Conservation (phyloP, 2,329 filamentous ascomycete species). For the Ciborinia camelliae region DNA sequence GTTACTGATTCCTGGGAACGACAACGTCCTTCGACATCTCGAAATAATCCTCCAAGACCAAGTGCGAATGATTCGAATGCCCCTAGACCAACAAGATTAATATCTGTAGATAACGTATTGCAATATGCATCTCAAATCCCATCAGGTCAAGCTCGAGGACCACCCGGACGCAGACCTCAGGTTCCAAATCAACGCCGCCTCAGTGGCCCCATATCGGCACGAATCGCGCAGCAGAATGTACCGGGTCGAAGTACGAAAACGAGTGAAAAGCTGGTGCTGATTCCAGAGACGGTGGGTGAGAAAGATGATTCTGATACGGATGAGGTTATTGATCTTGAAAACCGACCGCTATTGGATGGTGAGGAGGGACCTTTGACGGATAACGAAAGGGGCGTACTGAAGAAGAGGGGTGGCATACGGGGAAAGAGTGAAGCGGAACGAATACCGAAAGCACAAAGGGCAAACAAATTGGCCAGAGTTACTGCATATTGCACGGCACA, state of each 20-base stretch:
- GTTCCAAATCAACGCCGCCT: slow-evolving; percentile 47
- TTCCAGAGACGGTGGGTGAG: slow-evolving; percentile 72
- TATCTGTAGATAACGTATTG: slow-evolving; percentile 90
- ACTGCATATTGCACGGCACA: slow-evolving; percentile 97
- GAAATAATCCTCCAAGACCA: slow-evolving; percentile 39
- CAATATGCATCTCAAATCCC: slow-evolving; percentile 94
- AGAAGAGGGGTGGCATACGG: slow-evolving; percentile 57
- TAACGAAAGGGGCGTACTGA: slow-evolving; percentile 63
- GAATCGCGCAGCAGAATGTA: slow-evolving; percentile 49
- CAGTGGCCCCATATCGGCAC: slow-evolving; percentile 45
- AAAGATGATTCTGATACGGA: slow-evolving; percentile 59
- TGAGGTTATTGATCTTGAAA: slow-evolving; percentile 49
- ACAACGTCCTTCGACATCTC: slow-evolving; percentile 43
- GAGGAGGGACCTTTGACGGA: slow-evolving; percentile 66
- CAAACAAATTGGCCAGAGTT: slow-evolving; percentile 82
- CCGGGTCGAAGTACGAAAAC: slow-evolving; percentile 89
- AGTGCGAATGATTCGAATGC: slow-evolving; percentile 31
- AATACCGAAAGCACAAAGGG: slow-evolving; percentile 79
- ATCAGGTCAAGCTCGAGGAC: slow-evolving; percentile 81
- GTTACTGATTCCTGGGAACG: slow-evolving; percentile 58
- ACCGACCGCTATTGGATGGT: slow-evolving; percentile 47
- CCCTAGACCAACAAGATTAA: slow-evolving; percentile 63
- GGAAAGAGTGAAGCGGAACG: slow-evolving; percentile 94
- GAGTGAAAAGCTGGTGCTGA: slow-evolving; percentile 91
- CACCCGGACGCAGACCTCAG: slow-evolving; percentile 49